These are phyloP conservation scores for Pyrenochaeta sp. DNA, from an alignment of 2,329 filamentous ascomycete genomes.

Conservation along the genomic window DNA sequence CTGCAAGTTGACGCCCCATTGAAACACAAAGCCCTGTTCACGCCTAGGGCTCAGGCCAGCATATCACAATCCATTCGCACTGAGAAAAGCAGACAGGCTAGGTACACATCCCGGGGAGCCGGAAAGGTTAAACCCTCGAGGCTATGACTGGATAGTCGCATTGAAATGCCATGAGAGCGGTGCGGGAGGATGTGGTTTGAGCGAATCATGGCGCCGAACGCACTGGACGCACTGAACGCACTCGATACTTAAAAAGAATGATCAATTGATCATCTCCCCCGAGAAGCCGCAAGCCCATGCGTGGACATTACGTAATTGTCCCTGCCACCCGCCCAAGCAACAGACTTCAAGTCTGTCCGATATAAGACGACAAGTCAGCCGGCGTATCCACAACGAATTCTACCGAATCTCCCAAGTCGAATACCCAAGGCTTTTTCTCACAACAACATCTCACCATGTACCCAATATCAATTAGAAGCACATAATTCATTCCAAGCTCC, in stretches of 20 bases:
- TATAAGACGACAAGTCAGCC: neutral
- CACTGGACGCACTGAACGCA: neutral
- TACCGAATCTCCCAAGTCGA: too few species aligned
- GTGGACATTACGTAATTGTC: neutral
- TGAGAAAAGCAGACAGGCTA: neutral
- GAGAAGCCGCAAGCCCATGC: too few species aligned
- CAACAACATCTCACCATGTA: too few species aligned
- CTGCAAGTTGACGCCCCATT: neutral
- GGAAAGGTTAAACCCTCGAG: neutral
- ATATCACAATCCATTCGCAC: neutral
- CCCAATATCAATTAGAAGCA: too few species aligned
- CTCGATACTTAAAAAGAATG: neutral
- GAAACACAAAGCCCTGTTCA: neutral
- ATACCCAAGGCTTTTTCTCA: too few species aligned
- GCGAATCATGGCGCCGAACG: neutral
- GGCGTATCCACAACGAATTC: too few species aligned
- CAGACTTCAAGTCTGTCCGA: neutral
- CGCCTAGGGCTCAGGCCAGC: neutral
- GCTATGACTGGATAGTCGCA: neutral
- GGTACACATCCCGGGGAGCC: neutral
- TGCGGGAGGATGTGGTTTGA: neutral
- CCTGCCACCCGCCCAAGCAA: neutral
- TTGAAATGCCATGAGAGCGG: neutral
- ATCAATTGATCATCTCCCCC: too few species aligned
- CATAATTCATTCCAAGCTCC: neutral